Conservation (phyloP, 2,329 filamentous ascomycete species). For the Aspergillus quadrilineatus region DNA sequence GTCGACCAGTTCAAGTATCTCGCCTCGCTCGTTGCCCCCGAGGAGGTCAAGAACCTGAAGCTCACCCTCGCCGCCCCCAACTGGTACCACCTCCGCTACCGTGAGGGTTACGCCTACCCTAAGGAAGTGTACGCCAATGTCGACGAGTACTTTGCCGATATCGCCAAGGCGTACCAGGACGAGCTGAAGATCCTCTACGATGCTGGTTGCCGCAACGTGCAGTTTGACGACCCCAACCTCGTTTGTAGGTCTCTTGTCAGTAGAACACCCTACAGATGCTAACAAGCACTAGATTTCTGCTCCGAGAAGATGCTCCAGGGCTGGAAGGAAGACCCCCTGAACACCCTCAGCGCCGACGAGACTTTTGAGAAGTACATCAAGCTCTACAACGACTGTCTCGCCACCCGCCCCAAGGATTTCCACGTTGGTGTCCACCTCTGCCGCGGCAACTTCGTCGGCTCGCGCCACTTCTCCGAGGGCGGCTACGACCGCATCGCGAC, state of each 20-base stretch:
- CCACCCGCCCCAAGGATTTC: slow-evolving; percentile 64
- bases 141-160: slow-evolving; percentile 63
- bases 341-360: slow-evolving; percentile 66
- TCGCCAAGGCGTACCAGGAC: slow-evolving; percentile 64
- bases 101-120: slow-evolving; percentile 56
- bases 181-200: slow-evolving; percentile 63
- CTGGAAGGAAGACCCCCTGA: slow-evolving; percentile 66
- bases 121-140: slow-evolving; percentile 57
- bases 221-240: slow-evolving; percentile 67
- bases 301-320: slow-evolving; percentile 69
- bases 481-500: slow-evolving; percentile 66
- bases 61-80: slow-evolving; percentile 66
- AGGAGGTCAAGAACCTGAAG: slow-evolving; percentile 65
- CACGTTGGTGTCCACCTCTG: slow-evolving; percentile 77
- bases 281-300: slow-evolving; percentile 61
- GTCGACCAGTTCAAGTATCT: slow-evolving; percentile 60
- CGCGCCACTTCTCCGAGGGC: slow-evolving; percentile 65
- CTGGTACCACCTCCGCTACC: slow-evolving; percentile 68
- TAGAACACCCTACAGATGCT: background rate
- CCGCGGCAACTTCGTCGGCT: slow-evolving; percentile 64
- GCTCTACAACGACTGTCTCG: slow-evolving; percentile 71
- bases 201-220: slow-evolving; percentile 64
- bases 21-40: slow-evolving; percentile 58
- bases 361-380: slow-evolving; percentile 73
- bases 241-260: slow-evolving; percentile 58